Base-by-base conservation (phyloP, 140 eudicot species). In the Senecio squalidus region DNA sequence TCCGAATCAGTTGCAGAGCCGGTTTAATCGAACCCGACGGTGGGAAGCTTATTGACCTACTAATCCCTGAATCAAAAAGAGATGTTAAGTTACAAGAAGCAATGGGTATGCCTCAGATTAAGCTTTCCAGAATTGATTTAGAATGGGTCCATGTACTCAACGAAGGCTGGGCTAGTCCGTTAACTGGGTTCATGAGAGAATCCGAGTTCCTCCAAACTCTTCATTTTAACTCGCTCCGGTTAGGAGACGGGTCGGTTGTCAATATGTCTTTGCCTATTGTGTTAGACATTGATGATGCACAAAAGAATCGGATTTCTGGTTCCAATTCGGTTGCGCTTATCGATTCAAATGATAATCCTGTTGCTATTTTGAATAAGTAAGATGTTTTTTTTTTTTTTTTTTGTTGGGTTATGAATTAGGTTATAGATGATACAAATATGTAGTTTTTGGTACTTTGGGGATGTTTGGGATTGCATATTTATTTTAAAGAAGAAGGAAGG, bases 81-180 rank as follows among this genome's bases (percentile, higher is more conserved):
- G 80, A 69, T 13, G 34, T 36, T 21, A 87, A 79, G 67, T 60
- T 52, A 55, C 55, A 53, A 2, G 76, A 84, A 36, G 96, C 94
- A 0, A 18, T 43, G 47, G 14, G 48, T 36, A 16, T 87, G 76
- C 84, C 88, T 0, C 38, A 70, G 43, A 73, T 92, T 5, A 82
- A 74, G 76, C 80, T 92, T 0, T 71, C 96, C 1, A 59, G 72
- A 75, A 80, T 92, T 31, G 96, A 92, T 62, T 74, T 87, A 13
- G 84, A 92, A 50, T 92, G 98, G 98, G 95, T 92, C 4, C 98
- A 92, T 69, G 95, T 88, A 69, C 68, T 92, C 26, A 84, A 95
- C 61, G 98, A 92, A 46, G 98, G 98, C 49, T 87, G 96, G 98
- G 98, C 98, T 1, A 92, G 98, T 65, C 98, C 98, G 14, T 57